Evolutionary conservation across 1,139 yeast genomes (phyloP), one percentile per base, ranked within the genome.

Genomic region (Debaryomyces coudertii): DNA sequence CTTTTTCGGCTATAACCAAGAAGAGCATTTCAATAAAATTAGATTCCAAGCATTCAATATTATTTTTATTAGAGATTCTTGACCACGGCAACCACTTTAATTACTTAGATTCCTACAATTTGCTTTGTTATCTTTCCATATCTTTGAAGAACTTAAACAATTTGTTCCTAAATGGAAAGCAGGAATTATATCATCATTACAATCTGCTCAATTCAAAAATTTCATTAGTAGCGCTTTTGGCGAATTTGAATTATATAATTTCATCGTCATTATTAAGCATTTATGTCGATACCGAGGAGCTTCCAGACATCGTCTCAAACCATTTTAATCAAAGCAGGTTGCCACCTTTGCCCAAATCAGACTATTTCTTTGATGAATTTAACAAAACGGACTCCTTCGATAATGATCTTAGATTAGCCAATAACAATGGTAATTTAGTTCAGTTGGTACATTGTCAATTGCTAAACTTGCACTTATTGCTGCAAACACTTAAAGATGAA

Each of bases 331-430:
- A 42, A 3, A 56, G 62, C 16, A 44, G 47, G 3, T 51, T 66
- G 18, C 72, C 75, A 3, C 74, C 74, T 2, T 47, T 67, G 11
- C 55, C 74, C 1, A 66, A 60, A 44, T 53, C 61, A 8, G 50
- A 43, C 35, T 57, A 49, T 33, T 47, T 57, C 24, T 44, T 50
- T n/a, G 56, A 55, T 5, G 44, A 38, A 22, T 40, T 39, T 23
- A 31, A 38, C 1, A 39, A 35, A 8, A 37, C 43, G 15, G 57
- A 52, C 8, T 51, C 53, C 7, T 43, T 45, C 20, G 57, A 51
- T 2, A 43, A 51, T 4, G 50, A 48, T 29, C 12, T 43, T 7
- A 25, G 15, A 2, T n/a, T 42, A 6, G 14, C 46, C 2, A 35
- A 44, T 16, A 43, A 44, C 7, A 43, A 25, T 20, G 36, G 36